Base-by-base conservation (phyloP, 208 protist genomes). In the Acanthamoeba castellanii region DNA sequence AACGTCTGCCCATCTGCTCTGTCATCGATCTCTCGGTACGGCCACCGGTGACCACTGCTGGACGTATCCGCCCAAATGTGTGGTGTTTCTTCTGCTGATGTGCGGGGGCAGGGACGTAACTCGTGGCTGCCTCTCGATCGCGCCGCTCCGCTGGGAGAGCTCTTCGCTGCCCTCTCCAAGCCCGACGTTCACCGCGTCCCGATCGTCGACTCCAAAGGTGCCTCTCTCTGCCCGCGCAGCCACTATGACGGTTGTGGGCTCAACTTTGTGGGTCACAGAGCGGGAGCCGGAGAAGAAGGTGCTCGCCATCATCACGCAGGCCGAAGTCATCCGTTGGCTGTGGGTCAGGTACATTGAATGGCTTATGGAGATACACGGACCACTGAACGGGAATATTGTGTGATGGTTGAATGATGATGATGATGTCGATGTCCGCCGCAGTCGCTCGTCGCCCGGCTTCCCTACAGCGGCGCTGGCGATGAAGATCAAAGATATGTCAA, bases 171-270 rank as follows among this genome's bases (percentile, higher is more conserved):
- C 9, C 70, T 93, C 18, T 81, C 66, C 20, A 93, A 59, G 34
- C 42, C 88, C 20, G 88, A 93, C 88, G 64, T 93, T 13, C 88
- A 93, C 70, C 88, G 88, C 64, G 61, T 93, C 6, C 88, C 88
- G 13, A 93, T 93, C 5, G 34, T 78, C 25, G 70, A 93, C 50
- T n/a, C n/a, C 27, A 72, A 93, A 78, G 88, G 88, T 93, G n/a
- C n/a, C 9, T 14, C 30, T 82, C 22, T 37, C 68, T 45, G 2
- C 11, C 37, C 22, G 68, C 8, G 27, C 1, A 16, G 27, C 37
- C 0, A 3, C 37, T 42, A 1, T 42, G 68, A 8, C n/a, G 0
- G 30, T 4, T 32, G 59, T 92, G 16, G 34, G 32, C 4, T 52
- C 64, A 30, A 22, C 50, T 3, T 90, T 32, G n/a, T 66, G 27